Evolutionary conservation across 106 monocot species (phyloP), one percentile per base, ranked within the genome.

Genomic region (Gastrodia elata): DNA sequence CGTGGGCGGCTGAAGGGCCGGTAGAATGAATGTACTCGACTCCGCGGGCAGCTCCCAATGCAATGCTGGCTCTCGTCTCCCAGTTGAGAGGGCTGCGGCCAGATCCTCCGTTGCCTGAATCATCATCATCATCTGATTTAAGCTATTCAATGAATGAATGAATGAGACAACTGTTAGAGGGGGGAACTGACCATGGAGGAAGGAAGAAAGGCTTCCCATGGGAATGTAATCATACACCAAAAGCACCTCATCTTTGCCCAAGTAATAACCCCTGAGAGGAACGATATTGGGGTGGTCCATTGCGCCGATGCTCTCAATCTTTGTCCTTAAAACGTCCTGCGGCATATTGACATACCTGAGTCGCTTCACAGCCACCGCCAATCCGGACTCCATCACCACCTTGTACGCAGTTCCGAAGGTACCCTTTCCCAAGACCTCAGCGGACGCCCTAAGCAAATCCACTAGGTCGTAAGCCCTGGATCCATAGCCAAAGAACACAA

Each of bases 401-500:
- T 89, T 91, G 85, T 95, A 95, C 25, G 95, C 73, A n/a, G 91
- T 89, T 75, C 91, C 91, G 52, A 89, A 87, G 10, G 87, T 91
- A 39, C 95, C 91, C 73, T 89, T 91, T 30, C 95, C 91, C 7
- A 95, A 77, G 16, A 95, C 89, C 85, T 95, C 91, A 39, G 95
- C 91, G n/a, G 95, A 95, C 0, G 95, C 95, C 74, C 84, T 77
- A 26, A 95, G 81, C 71, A 91, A 58, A 68, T 89, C 89, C 71
- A 87, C 89, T 74, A 95, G 69, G 35, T 92, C 95, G 64, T 84
- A 95, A 25, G 75, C 74, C 36, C 61, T 80, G 20, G 71, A 44
- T 11, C 71, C 82, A 2, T 35, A 28, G 5, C 82, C 83, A 35
- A 89, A 80, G 72, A 95, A 87, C 37, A 85, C 72, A 56, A 91